A percentile compares a stretch with the other conserved stretches of the same genome.
Conservation (phyloP, 352 stramenopile species). For the Chrysophaeum taylorii region DNA sequence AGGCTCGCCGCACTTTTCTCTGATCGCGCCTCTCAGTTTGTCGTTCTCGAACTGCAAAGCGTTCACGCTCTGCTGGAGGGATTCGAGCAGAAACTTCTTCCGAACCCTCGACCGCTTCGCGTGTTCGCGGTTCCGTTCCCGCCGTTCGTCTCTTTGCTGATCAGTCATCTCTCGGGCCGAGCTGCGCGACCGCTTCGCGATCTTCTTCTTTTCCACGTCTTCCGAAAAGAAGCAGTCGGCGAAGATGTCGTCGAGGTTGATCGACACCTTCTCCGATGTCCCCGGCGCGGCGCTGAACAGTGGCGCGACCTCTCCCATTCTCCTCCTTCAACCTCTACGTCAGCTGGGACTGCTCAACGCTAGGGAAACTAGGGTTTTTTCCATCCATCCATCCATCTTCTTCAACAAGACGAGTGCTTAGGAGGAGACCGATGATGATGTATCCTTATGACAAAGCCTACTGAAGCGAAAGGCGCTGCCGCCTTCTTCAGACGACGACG, state of each 20-base stretch:
- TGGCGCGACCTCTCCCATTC: too few species aligned
- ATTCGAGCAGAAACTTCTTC: conserved; percentile 74
- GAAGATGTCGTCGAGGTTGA: conserved; percentile 61
- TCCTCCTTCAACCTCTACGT: too few species aligned
- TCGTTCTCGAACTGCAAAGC: conserved; percentile 67
- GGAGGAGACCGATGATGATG: too few species aligned
- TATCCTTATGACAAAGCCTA: too few species aligned
- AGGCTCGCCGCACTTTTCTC: conserved; percentile 30
- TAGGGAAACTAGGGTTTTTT: too few species aligned
- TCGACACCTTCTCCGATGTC: too few species aligned
- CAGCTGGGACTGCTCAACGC: too few species aligned
- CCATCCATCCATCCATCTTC: too few species aligned
- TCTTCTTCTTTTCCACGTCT: background rate
- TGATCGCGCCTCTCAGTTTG: conserved; percentile 58
- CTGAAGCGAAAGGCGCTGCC: too few species aligned
- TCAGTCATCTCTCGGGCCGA: conserved; percentile 35
- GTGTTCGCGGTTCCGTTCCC: conserved; percentile 68
- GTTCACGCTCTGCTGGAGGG: conserved; percentile 59
- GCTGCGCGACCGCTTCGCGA: background rate
- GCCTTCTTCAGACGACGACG: too few species aligned
- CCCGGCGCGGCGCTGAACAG: too few species aligned
- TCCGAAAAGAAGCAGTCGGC: conserved; percentile 59
- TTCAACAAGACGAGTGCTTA: too few species aligned
- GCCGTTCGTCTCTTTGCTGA: conserved; percentile 44
- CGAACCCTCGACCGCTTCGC: conserved; percentile 65